A percentile compares a stretch with the other conserved stretches of the same genome.
Evolutionary conservation across 139 green algal species (phyloP).

Genomic region (Volvox reticuliferus): DNA sequence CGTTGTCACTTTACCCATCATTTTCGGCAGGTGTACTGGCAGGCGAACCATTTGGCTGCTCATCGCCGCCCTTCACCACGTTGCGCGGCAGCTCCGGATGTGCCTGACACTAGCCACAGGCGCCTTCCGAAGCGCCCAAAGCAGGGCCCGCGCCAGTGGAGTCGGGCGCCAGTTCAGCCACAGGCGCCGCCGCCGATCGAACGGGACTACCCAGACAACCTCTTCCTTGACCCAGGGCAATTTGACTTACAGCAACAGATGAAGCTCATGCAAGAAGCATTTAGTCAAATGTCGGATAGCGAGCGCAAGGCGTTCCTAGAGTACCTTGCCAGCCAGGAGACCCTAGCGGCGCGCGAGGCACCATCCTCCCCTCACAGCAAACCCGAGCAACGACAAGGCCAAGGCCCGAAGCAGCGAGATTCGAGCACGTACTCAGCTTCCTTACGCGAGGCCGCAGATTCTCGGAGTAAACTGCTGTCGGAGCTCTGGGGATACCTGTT

Average conservation of each 20-base stretch:
- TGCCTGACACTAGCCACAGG: neutral
- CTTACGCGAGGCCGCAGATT: too few relatives aligned
- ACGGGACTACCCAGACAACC: neutral
- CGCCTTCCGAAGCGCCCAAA: neutral
- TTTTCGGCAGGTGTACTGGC: neutral
- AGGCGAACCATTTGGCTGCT: neutral
- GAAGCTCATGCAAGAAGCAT: neutral
- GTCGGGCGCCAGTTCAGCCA: neutral
- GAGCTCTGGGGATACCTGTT: neutral
- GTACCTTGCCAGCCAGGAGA: conserved; percentile 6
- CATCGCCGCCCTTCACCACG: neutral
- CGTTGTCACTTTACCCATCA: neutral
- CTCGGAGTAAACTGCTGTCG: neutral
- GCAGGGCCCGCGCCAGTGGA: neutral
- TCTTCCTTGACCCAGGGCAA: neutral
- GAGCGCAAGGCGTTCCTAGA: conserved; percentile 20
- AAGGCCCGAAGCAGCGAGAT: too few relatives aligned
- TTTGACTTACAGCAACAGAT: conserved; percentile 24
- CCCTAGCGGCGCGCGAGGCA: neutral
- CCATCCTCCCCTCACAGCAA: neutral
- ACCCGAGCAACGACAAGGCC: too few relatives aligned
- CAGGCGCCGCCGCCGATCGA: conserved; percentile 13
- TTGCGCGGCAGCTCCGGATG: neutral
- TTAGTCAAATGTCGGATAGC: conserved; percentile 1
- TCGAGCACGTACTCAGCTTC: too few relatives aligned